phyloP scores from a whole-genome alignment of 2,329 filamentous ascomycete genomes.

The Phialemonium atrogriseum region DNA sequence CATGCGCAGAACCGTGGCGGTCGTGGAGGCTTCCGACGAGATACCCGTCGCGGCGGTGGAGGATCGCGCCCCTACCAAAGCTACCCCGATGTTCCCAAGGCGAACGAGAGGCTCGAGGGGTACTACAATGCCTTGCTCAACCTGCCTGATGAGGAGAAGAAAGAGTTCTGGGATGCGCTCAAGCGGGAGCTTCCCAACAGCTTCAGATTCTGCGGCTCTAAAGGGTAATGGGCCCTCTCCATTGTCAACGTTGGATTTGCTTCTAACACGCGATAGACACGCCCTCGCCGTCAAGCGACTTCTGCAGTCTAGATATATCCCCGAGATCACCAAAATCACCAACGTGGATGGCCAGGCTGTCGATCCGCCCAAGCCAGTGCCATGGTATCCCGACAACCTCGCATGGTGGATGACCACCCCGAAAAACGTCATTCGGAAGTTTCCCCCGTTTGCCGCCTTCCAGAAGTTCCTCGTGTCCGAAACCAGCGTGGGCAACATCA shows the following conservation, averaged over 20 bases:
- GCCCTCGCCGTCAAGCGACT: slow-evolving; percentile 87
- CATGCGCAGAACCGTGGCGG: too few species aligned
- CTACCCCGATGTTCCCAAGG: slow-evolving; percentile 60
- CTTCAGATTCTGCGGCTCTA: slow-evolving; percentile 94
- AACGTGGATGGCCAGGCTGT: slow-evolving; percentile 75
- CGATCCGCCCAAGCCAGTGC: slow-evolving; percentile 70
- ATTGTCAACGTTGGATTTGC: background rate
- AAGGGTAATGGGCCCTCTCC: slow-evolving; percentile 50
- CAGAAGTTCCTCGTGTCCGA: slow-evolving; percentile 97
- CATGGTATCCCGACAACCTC: slow-evolving; percentile 91
- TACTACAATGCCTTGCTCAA: slow-evolving; percentile 78
- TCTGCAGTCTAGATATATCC: slow-evolving; percentile 81
- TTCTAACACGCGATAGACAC: slow-evolving; percentile 46
- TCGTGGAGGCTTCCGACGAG: too few species aligned
- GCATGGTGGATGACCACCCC: slow-evolving; percentile 98
- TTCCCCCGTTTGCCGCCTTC: slow-evolving; percentile 88
- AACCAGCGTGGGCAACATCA: slow-evolving; percentile 95
- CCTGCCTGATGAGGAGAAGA: slow-evolving; percentile 68
- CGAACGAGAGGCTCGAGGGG: slow-evolving; percentile 75
- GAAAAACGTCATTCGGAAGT: slow-evolving; percentile 90
- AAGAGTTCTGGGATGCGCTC: slow-evolving; percentile 77
- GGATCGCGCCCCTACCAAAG: slow-evolving; percentile 34
- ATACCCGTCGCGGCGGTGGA: too few species aligned
- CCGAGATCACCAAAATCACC: slow-evolving; percentile 77
- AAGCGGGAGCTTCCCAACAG: slow-evolving; percentile 87